A percentile compares a stretch with the other conserved stretches of the same genome.
phyloP scores from a whole-genome alignment of 2,329 filamentous ascomycete genomes.

The Huntiella savannae region DNA sequence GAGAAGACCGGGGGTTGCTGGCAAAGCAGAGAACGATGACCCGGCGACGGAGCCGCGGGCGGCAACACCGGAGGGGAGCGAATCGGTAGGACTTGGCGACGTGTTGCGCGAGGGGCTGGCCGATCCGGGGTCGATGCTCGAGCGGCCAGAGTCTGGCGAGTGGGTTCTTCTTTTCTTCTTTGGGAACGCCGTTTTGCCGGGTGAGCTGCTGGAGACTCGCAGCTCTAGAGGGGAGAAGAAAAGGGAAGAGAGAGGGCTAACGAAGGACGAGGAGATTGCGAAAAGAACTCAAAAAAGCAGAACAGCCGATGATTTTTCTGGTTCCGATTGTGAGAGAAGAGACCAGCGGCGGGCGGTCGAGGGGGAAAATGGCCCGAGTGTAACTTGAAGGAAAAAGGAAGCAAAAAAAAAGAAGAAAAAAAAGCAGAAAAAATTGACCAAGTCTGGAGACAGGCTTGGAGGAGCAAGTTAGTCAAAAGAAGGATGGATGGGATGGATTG shows the following conservation, averaged over 20 bases:
- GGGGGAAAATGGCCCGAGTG: constrained; percentile 1
- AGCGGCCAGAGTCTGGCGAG: constrained; percentile 17
- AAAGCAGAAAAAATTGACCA: background rate
- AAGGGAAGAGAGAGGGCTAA: constrained; percentile 11
- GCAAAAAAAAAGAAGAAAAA: background rate
- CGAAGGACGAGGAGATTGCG: background rate
- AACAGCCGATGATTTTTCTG: background rate
- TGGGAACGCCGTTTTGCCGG: constrained; percentile 50
- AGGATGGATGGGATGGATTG: background rate
- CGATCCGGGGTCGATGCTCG: constrained; percentile 20
- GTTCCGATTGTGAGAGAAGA: background rate
- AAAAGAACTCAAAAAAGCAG: too few relatives aligned
- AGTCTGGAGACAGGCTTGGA: background rate
- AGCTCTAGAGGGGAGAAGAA: constrained; percentile 27
- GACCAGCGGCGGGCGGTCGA: background rate
- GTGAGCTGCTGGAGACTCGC: constrained; percentile 39
- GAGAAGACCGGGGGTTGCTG: background rate
- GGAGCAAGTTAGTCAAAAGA: background rate
- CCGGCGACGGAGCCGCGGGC: constrained; percentile 1
- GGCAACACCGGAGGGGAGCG: constrained; percentile 15
- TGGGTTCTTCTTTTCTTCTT: constrained; percentile 51
- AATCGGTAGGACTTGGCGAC: constrained; percentile 22
- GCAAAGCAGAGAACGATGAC: background rate
- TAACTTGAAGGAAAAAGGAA: background rate
- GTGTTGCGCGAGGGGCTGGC: constrained; percentile 18